These are phyloP conservation scores for Penicillium antarcticum DNA, from an alignment of 495 filamentous ascomycete species.

Conservation along the genomic window DNA sequence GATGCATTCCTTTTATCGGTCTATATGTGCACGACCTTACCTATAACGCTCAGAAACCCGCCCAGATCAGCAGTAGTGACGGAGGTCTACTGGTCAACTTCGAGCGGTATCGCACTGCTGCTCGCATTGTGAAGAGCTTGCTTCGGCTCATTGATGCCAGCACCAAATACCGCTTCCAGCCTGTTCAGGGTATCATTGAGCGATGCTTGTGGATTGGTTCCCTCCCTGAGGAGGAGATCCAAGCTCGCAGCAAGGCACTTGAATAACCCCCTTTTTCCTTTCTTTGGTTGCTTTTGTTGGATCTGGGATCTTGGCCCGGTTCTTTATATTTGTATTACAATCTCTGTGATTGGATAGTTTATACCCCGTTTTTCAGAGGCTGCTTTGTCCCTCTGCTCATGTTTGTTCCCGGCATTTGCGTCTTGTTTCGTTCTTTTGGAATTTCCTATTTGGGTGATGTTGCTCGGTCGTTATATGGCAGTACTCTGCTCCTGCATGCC, in stretches of 20 bases:
- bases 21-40: constrained; percentile 96
- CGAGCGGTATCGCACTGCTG: constrained; percentile 85
- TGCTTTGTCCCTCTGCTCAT: constrained; percentile 8
- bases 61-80: constrained; percentile 54
- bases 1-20: constrained; percentile 95
- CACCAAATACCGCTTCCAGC: constrained; percentile 78
- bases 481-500: neutral
- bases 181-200: constrained; percentile 82
- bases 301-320: neutral
- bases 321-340: constrained; percentile 2
- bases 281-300: neutral
- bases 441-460: neutral
- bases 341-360: constrained; percentile 1
- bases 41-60: constrained; percentile 88
- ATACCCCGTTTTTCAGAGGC: constrained; percentile 4
- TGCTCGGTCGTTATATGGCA: neutral
- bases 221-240: constrained; percentile 80
- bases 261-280: constrained; percentile 32
- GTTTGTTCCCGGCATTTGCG: constrained; percentile 19
- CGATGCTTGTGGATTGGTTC: constrained; percentile 94
- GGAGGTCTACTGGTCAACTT: constrained; percentile 86
- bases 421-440: neutral
- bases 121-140: constrained; percentile 89
- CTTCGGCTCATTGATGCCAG: constrained; percentile 90
- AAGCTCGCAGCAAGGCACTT: constrained; percentile 51